Evolutionary conservation across 2,329 filamentous ascomycete genomes (phyloP).

Genomic region (Aspergillus nomiae): DNA sequence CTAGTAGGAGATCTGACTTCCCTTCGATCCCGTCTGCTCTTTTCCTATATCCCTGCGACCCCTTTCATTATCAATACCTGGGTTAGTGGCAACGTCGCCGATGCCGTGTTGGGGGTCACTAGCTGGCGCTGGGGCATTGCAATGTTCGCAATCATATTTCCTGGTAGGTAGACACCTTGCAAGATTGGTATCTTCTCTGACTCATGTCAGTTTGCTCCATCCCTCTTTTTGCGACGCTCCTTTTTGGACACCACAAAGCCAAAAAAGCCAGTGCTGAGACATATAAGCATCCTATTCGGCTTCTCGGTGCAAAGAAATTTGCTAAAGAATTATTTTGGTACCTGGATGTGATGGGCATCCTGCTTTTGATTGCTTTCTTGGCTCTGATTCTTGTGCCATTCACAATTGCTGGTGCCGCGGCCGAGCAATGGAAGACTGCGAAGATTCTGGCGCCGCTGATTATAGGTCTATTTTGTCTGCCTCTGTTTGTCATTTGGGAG

Average conservation of each 20-base stretch:
- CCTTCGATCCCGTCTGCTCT: constrained; percentile 63
- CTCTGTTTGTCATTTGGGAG: constrained; percentile 59
- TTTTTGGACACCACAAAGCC: constrained; percentile 55
- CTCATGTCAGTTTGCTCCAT: constrained; percentile 47
- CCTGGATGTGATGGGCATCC: constrained; percentile 56
- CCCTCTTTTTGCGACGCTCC: constrained; percentile 57
- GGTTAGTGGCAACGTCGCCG: constrained; percentile 61
- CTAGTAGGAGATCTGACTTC: constrained; percentile 67
- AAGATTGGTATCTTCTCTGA: background rate
- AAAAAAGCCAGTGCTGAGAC: constrained; percentile 50
- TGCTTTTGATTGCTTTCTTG: constrained; percentile 55
- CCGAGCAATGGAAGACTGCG: constrained; percentile 53
- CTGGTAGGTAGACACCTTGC: constrained; percentile 29
- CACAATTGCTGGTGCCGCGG: constrained; percentile 56
- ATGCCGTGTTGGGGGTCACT: constrained; percentile 51
- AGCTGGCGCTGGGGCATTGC: constrained; percentile 66
- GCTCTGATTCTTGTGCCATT: constrained; percentile 59
- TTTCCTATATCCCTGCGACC: constrained; percentile 64
- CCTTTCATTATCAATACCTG: constrained; percentile 66
- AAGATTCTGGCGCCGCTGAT: constrained; percentile 55
- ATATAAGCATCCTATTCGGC: constrained; percentile 49
- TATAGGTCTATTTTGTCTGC: constrained; percentile 53
- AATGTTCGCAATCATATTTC: constrained; percentile 66
- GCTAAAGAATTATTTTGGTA: constrained; percentile 56
- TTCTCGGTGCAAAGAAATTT: constrained; percentile 42